A percentile compares a stretch with the other conserved stretches of the same genome.
Evolutionary conservation across 1,139 yeast genomes (phyloP).

Genomic region (Sugiyamaella novakii): DNA sequence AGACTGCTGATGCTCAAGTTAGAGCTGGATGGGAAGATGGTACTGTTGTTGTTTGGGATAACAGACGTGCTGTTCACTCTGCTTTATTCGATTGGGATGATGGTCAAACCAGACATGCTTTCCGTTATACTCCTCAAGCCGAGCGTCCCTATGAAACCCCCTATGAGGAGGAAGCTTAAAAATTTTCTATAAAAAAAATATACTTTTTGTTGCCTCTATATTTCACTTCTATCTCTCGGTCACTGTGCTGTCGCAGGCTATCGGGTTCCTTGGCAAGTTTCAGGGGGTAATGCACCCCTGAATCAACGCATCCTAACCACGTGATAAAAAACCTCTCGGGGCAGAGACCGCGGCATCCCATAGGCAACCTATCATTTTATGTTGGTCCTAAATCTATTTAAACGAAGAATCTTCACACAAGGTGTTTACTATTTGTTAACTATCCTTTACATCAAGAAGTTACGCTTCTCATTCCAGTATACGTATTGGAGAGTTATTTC

Average conservation of each 20-base stretch:
- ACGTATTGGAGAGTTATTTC: not conserved
- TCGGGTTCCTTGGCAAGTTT: no score
- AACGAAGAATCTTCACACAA: not conserved
- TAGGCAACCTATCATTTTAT: constrained; percentile 7
- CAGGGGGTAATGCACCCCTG: no score
- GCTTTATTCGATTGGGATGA: constrained; percentile 67
- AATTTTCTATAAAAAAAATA: no score
- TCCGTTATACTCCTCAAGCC: constrained; percentile 41
- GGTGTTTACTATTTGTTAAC: not conserved
- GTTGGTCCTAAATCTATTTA: not conserved
- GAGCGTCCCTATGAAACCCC: constrained; percentile 31
- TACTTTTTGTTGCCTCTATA: no score
- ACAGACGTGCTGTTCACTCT: constrained; percentile 63
- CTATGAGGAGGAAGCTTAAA: constrained; percentile 3
- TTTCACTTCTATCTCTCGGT: no score
- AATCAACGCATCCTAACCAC: no score
- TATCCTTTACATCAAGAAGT: no score
- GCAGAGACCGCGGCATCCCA: constrained; percentile 15
- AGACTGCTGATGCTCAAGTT: constrained; percentile 55
- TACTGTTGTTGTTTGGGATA: constrained; percentile 67
- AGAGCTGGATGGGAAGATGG: constrained; percentile 62
- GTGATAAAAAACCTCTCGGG: no score
- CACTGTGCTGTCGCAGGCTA: no score
- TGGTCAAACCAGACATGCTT: constrained; percentile 35
- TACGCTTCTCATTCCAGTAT: not conserved